Evolutionary conservation across 2,329 filamentous ascomycete species (phyloP).

Genomic region (Ascochyta koolunga): DNA sequence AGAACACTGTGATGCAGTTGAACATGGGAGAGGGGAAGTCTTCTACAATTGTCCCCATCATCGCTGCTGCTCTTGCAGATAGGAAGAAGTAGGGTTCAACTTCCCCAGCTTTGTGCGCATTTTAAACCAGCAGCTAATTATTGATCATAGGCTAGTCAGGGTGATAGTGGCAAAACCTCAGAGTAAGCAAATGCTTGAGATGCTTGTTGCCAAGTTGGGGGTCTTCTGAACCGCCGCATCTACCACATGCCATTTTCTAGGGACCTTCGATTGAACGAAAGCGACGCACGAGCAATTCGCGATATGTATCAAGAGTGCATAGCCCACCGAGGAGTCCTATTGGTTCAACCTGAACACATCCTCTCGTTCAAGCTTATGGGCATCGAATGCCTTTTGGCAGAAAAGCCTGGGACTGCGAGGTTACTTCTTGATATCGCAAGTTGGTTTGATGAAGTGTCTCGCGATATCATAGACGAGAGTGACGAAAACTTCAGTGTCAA

Average conservation of each 20-base stretch:
- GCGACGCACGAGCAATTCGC: conserved; percentile 47
- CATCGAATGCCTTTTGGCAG: conserved; percentile 55
- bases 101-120: too few relatives aligned
- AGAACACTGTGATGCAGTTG: conserved; percentile 42
- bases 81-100: conserved; percentile 34
- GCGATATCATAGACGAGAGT: conserved; percentile 69
- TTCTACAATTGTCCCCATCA: conserved; percentile 39
- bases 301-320: conserved; percentile 56
- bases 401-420: conserved; percentile 35
- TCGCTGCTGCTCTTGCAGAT: conserved; percentile 56
- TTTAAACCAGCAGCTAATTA: neutral
- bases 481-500: conserved; percentile 67
- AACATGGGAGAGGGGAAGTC: conserved; percentile 47
- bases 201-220: conserved; percentile 63
- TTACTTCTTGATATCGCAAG: conserved; percentile 51
- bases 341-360: conserved; percentile 69
- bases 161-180: conserved; percentile 68
- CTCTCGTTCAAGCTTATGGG: conserved; percentile 69
- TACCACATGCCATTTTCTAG: conserved; percentile 67
- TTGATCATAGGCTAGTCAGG: conserved; percentile 55
- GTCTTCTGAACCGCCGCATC: conserved; percentile 61
- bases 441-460: conserved; percentile 52
- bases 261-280: conserved; percentile 44
- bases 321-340: conserved; percentile 59
- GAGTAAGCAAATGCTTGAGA: conserved; percentile 64